A percentile compares a stretch with the other conserved stretches of the same genome.
phyloP scores from a whole-genome alignment of 2,329 filamentous ascomycete species.

The Fusarium sp. region DNA sequence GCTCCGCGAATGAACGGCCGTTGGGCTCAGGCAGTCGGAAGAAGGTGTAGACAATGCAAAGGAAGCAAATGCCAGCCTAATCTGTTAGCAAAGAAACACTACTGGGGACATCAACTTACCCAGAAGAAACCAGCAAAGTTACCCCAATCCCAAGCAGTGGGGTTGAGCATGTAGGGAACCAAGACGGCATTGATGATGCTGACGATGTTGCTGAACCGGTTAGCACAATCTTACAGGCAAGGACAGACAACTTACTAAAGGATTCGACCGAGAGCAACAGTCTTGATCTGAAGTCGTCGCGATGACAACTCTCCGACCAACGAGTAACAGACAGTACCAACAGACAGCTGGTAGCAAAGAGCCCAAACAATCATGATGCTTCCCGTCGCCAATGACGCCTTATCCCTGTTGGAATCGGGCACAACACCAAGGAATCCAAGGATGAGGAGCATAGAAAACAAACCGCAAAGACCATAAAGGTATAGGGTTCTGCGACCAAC shows the following conservation, averaged over 20 bases:
- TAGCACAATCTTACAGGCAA: not conserved
- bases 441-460: conserved; percentile 82
- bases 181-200: conserved; percentile 84
- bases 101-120: conserved; percentile 56
- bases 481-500: conserved; percentile 83
- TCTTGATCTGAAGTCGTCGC: conserved; percentile 88
- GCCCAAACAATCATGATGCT: conserved; percentile 88
- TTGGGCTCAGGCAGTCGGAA: conserved; percentile 75
- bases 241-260: conserved; percentile 67
- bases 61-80: conserved; percentile 78
- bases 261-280: conserved; percentile 86
- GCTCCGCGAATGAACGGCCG: conserved; percentile 85
- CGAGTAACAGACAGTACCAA: conserved; percentile 91
- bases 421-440: conserved; percentile 88
- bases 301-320: conserved; percentile 88
- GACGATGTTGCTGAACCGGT: conserved; percentile 73
- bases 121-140: conserved; percentile 93
- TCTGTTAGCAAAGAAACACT: conserved; percentile 16
- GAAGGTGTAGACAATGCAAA: conserved; percentile 81
- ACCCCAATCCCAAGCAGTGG: conserved; percentile 85
- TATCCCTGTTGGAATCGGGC: conserved; percentile 66
- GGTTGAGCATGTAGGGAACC: conserved; percentile 94
- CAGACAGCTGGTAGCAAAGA: conserved; percentile 85
- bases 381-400: conserved; percentile 80
- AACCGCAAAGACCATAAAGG: conserved; percentile 78